Evolutionary conservation across 129 eudicot species (phyloP).

Genomic region (Centella asiatica): DNA sequence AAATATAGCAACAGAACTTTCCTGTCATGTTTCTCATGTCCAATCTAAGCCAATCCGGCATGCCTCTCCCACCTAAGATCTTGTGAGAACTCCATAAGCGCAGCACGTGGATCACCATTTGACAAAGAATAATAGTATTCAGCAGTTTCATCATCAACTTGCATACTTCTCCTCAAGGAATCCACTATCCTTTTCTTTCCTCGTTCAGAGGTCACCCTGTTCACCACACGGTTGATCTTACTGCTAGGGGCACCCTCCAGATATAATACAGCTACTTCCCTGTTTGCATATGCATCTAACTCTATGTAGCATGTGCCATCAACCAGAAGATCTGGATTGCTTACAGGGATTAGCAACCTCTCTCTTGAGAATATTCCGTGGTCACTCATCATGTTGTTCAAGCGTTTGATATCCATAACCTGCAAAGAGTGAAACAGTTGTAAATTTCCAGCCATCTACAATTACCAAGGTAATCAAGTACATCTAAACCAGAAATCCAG

Average conservation of each 20-base stretch:
- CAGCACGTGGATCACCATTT: slow-evolving; percentile 92
- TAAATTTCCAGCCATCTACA: not conserved
- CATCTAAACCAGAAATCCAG: not conserved
- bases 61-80: slow-evolving; percentile 89
- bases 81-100: slow-evolving; percentile 67
- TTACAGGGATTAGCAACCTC: slow-evolving; percentile 73
- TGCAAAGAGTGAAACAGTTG: slow-evolving; percentile 14
- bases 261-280: slow-evolving; percentile 94
- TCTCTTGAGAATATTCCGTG: slow-evolving; percentile 95
- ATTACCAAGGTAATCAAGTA: not conserved
- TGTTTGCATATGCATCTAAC: slow-evolving; percentile 74
- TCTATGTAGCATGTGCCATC: slow-evolving; percentile 82
- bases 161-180: slow-evolving; percentile 90
- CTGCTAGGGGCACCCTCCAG: slow-evolving; percentile 70
- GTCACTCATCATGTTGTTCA: slow-evolving; percentile 99
- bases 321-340: slow-evolving; percentile 53
- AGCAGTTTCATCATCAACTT: slow-evolving; percentile 93
- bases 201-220: slow-evolving; percentile 39
- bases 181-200: slow-evolving; percentile 68
- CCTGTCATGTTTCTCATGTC: not conserved
- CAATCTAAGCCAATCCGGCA: slow-evolving; percentile 30
- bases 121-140: slow-evolving; percentile 80
- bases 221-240: slow-evolving; percentile 20
- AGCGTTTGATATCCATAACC: slow-evolving; percentile 85
- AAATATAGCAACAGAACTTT: not conserved